phyloP scores from a whole-genome alignment of 2,329 filamentous ascomycete genomes.

The Geosmithia morbida region DNA sequence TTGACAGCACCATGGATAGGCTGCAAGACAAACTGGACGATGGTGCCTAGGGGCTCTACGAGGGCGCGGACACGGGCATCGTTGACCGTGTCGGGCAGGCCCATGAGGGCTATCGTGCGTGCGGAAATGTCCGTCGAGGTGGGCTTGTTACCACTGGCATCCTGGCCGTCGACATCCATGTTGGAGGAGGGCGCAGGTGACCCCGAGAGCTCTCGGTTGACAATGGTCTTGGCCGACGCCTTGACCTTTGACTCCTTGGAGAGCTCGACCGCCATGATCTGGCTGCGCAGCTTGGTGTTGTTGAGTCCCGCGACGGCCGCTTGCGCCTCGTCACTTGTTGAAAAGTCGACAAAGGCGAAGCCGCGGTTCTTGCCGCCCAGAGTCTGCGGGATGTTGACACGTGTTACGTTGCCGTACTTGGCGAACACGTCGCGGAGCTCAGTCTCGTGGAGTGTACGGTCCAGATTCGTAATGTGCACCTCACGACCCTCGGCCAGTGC shows the following conservation, averaged over 20 bases:
- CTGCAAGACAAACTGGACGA: slow-evolving; percentile 65
- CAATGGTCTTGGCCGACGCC: slow-evolving; percentile 30
- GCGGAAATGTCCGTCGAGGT: slow-evolving; percentile 37
- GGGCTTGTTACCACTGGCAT: slow-evolving; percentile 21
- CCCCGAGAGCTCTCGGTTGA: slow-evolving; percentile 13
- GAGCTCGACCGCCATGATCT: slow-evolving; percentile 52
- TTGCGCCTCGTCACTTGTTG: slow-evolving; percentile 53
- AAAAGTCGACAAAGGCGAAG: slow-evolving; percentile 67
- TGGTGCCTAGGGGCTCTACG: slow-evolving; percentile 52
- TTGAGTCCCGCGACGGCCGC: slow-evolving; percentile 54
- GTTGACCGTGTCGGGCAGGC: slow-evolving; percentile 84
- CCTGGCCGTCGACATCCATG: slow-evolving; percentile 18
- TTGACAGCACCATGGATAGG: slow-evolving; percentile 76
- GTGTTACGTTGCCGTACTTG: slow-evolving; percentile 62
- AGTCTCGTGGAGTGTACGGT: slow-evolving; percentile 44
- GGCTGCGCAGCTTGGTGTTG: slow-evolving; percentile 52
- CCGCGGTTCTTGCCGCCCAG: slow-evolving; percentile 58
- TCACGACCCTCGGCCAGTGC: slow-evolving; percentile 80
- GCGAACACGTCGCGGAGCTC: slow-evolving; percentile 59
- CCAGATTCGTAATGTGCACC: slow-evolving; percentile 60
- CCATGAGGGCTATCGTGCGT: slow-evolving; percentile 68
- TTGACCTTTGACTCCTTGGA: slow-evolving; percentile 43
- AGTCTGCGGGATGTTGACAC: slow-evolving; percentile 56
- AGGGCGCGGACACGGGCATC: slow-evolving; percentile 66
- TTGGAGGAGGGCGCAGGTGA: slow-evolving; percentile 17